Evolutionary conservation across 2,329 filamentous ascomycete genomes (phyloP), one percentile per base, ranked within the genome.

Genomic region (Periconia sp.): DNA sequence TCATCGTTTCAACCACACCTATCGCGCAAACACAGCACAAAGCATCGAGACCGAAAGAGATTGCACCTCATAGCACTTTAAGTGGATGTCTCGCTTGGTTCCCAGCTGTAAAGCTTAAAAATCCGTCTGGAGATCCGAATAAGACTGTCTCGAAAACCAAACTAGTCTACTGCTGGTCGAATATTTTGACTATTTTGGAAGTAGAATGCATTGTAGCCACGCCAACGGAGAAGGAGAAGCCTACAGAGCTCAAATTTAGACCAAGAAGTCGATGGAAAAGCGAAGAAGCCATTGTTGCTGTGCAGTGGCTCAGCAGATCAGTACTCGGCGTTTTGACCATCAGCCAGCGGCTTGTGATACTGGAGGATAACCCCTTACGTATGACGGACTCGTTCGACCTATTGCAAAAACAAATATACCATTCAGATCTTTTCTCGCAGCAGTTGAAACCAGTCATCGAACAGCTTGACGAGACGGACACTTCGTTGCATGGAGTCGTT

Each of bases 51-150:
- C 92, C 94, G 4, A 97, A 95, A 65, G 92, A 97, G 54, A 84
- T 97, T 8, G 85, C 85, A 19, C 88, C 89, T 1, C 92, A 99
- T 65, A 89, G 91, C 63, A 86, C 92, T 13, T 85, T 99, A 80
- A 96, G 89, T 36, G 95, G 92, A 2, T 96, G 92, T 58, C 73
- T 99, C 36, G 91, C 94, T 23, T 99, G 94, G 94, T 99, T 99
- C 65, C 94, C 94, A 2, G 91, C 92, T 2, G 94, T 99, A 32
- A 94, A 89, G 63, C 76, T 99, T 30, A 97, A 97, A 69, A 82
- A 83, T 12, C 81, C 84, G 8, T 85, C 90, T 7, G 75, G 82
- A 2, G 78, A 81, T 33, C 83, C 82, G 0, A 84, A 83, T 4
- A 87, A 84, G 57, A 81, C 85, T 6, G 78, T 86, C 8, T 92